Conservation (phyloP, 306 rosid genomes). For the Sicyos baderoa region DNA sequence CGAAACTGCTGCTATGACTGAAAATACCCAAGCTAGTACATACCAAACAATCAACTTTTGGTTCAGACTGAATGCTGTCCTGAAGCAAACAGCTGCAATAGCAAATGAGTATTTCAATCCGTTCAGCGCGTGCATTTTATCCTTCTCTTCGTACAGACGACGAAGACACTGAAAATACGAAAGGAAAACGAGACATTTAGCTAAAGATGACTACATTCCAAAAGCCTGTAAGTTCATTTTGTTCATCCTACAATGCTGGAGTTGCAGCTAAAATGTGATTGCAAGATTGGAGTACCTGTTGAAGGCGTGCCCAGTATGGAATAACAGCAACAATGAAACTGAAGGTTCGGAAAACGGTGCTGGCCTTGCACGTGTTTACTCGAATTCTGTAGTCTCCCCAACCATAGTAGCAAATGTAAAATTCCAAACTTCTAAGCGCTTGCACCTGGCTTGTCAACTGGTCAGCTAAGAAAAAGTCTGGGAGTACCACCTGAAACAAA, state of each 20-base stretch:
- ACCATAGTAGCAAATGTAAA: conserved; percentile 66
- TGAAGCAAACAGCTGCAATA: conserved; percentile 50
- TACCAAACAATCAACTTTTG: conserved; percentile 22
- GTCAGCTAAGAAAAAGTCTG: conserved; percentile 71
- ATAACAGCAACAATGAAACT: conserved; percentile 38
- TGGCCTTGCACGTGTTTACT: conserved; percentile 27
- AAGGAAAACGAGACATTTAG: not conserved
- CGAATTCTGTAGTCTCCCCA: conserved; percentile 53
- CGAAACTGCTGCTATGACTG: conserved; percentile 37
- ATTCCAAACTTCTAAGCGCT: conserved; percentile 54
- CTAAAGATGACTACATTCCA: not conserved
- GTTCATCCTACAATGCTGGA: not conserved
- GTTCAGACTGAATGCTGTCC: conserved; percentile 38
- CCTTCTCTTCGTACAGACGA: conserved; percentile 52
- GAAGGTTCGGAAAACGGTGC: conserved; percentile 30
- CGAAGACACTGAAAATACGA: conserved; percentile 41
- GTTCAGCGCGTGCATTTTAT: conserved; percentile 50
- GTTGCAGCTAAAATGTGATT: not conserved
- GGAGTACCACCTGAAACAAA: conserved; percentile 47
- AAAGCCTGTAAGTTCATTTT: not conserved
- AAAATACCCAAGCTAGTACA: conserved; percentile 35
- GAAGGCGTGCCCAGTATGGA: conserved; percentile 52
- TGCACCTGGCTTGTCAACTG: conserved; percentile 72
- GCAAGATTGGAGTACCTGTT: conserved; percentile 35
- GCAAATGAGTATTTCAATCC: conserved; percentile 48